Evolutionary conservation across 495 filamentous ascomycete genomes (phyloP), one percentile per base, ranked within the genome.

Genomic region (Podospora pseudopauciseta): DNA sequence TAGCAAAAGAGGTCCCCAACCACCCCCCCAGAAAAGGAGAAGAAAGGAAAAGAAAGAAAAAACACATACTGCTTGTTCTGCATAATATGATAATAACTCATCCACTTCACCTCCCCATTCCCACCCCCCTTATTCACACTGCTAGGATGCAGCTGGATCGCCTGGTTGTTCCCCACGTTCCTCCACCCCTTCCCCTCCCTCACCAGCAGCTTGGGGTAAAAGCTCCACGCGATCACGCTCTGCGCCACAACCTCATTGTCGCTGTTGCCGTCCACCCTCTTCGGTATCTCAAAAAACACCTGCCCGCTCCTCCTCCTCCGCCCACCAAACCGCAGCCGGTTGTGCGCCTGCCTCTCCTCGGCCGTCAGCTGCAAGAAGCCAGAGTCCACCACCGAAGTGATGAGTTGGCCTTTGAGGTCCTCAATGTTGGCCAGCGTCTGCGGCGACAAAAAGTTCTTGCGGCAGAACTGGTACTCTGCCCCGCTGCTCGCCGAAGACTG

Each of bases 51-150:
- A 9, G 15, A 65, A 3, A 23, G 56, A 5, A 6, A 9, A 1
- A 15, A 5, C 56, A 77, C 84, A 71, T 84, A 90, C 82, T 87
- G 84, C 71, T 90, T 95, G 27, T 90, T 89, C 78, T 97, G 93
- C 93, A 97, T 96, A 68, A 97, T 96, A 70, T 94, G 89, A 77
- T 99, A 97, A 76, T 94, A 99, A 0, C 91, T 92, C 58, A 98
- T 77, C 89, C 90, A 97, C 73, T 87, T 87, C n/a, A 91, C 75
- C 19, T 86, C 82, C 16, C 87, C 83, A 23, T 84, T 80, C 20
- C 82, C 85, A 32, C 30, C 30, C 7, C 39, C 39, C 75, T 93
- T 92, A 76, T 96, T 97, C 61, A 98, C 91, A 0, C 92, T 95
- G 16, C 87, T 90, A 0, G 92, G 92, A 73, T 95, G 91, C 9